A percentile compares a stretch with the other conserved stretches of the same genome.
Evolutionary conservation across 2,329 filamentous ascomycete species (phyloP).

Genomic region (Colletotrichum endophyticum): DNA sequence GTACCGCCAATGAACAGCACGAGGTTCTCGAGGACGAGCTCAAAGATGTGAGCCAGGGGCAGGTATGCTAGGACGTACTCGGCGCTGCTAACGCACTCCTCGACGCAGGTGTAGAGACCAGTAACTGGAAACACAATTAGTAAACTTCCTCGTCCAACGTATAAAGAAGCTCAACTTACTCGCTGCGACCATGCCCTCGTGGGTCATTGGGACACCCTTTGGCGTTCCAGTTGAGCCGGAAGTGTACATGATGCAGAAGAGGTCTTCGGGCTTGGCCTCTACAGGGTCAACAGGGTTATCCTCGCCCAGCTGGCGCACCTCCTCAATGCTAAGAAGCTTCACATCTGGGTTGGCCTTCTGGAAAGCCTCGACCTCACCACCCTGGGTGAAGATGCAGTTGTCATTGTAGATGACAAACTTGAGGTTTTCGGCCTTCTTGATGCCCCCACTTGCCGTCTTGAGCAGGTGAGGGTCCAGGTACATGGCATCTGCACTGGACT

Average conservation of each 20-base stretch:
- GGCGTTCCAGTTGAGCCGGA: slow-evolving; percentile 89
- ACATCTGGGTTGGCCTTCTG: slow-evolving; percentile 60
- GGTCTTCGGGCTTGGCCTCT: slow-evolving; percentile 74
- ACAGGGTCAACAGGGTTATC: slow-evolving; percentile 74
- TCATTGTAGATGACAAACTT: slow-evolving; percentile 69
- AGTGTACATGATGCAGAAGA: slow-evolving; percentile 87
- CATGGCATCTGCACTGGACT: slow-evolving; percentile 82
- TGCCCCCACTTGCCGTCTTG: slow-evolving; percentile 60
- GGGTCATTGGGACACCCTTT: slow-evolving; percentile 86
- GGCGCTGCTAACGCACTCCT: slow-evolving; percentile 75
- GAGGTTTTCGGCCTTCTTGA: slow-evolving; percentile 62
- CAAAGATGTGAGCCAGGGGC: slow-evolving; percentile 93
- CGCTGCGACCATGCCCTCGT: slow-evolving; percentile 80
- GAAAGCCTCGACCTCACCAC: slow-evolving; percentile 59
- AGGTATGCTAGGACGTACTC: slow-evolving; percentile 90
- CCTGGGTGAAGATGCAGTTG: slow-evolving; percentile 54
- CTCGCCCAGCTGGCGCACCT: slow-evolving; percentile 62
- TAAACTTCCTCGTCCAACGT: background rate
- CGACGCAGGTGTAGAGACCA: slow-evolving; percentile 80
- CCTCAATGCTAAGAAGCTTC: slow-evolving; percentile 57
- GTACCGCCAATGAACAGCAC: slow-evolving; percentile 88
- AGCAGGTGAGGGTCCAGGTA: slow-evolving; percentile 85
- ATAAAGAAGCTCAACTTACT: slow-evolving; percentile 44
- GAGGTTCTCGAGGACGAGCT: slow-evolving; percentile 94
- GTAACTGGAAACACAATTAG: slow-evolving; percentile 56